Percentiles rank a stretch among this genome's conserved stretches.
Evolutionary conservation across 2,329 filamentous ascomycete genomes (phyloP).

Genomic region (Aspergillus eucalypticola): DNA sequence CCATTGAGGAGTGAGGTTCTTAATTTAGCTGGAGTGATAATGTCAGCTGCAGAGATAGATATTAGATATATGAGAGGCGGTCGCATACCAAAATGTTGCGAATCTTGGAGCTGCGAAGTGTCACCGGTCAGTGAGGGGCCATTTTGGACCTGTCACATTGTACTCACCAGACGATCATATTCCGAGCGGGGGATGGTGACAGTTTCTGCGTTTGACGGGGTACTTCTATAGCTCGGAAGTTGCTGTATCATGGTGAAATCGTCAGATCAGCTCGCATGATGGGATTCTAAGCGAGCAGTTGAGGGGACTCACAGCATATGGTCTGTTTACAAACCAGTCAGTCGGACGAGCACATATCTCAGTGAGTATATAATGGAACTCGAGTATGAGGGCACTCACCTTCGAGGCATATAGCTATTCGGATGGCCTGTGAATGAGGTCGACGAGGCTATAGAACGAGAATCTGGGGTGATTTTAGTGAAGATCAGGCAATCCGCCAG

Average conservation of each 20-base stretch:
- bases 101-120: conserved; percentile 18
- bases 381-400: conserved; percentile 48
- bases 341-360: not conserved
- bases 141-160: not conserved
- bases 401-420: conserved; percentile 62
- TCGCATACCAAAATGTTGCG: conserved; percentile 19
- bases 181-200: conserved; percentile 62
- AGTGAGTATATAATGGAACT: not conserved
- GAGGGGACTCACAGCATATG: not conserved
- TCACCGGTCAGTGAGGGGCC: not conserved
- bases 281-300: not conserved
- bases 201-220: conserved; percentile 38
- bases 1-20: conserved; percentile 52
- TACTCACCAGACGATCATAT: conserved; percentile 59
- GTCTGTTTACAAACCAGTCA: not conserved
- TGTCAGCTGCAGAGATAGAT: conserved; percentile 5
- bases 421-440: conserved; percentile 63
- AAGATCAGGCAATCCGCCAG: conserved; percentile 3
- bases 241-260: conserved; percentile 20
- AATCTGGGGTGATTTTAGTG: conserved; percentile 7
- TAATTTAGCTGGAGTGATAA: conserved; percentile 44
- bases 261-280: not conserved
- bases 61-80: not conserved
- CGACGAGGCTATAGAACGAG: conserved; percentile 33
- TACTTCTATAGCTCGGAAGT: conserved; percentile 26